Conservation (phyloP, 352 stramenopile species). For the Globisporangium camurandrum region DNA sequence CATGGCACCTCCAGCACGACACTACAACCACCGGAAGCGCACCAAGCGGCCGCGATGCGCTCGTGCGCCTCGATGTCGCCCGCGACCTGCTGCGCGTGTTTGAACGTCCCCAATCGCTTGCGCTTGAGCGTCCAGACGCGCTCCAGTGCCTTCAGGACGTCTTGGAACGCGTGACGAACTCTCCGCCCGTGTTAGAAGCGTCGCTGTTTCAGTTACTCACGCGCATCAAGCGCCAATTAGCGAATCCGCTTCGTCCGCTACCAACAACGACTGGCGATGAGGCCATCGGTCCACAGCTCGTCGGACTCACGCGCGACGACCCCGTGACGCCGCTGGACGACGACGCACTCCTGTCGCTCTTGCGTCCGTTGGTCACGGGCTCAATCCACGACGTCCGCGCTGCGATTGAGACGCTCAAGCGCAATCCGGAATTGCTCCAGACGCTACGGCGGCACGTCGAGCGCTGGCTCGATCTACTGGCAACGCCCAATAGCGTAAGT, state of each 20-base stretch:
- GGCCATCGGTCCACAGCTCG: neutral
- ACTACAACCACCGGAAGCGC: too few relatives aligned
- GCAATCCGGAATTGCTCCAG: conserved; percentile 1
- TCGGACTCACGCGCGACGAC: neutral
- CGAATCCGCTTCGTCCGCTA: neutral
- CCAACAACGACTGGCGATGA: neutral
- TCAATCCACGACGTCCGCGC: conserved; percentile 16
- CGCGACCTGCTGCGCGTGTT: conserved; percentile 28
- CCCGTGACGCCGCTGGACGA: conserved; percentile 25
- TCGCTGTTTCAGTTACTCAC: conserved; percentile 26
- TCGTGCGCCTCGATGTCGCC: conserved; percentile 20
- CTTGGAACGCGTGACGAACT: conserved; percentile 28
- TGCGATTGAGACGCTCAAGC: conserved; percentile 20
- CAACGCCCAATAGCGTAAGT: conserved; percentile 20
- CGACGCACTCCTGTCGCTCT: conserved; percentile 18
- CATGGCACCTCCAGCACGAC: conserved; percentile 2
- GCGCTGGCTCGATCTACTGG: conserved; percentile 30
- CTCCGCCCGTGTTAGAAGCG: conserved; percentile 20
- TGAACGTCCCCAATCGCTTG: conserved; percentile 12
- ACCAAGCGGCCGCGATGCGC: too few relatives aligned
- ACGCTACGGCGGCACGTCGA: conserved; percentile 31
- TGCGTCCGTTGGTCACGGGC: conserved; percentile 21
- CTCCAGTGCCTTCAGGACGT: conserved; percentile 24
- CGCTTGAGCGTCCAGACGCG: conserved; percentile 16
- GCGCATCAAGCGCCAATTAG: conserved; percentile 15